These are phyloP conservation scores for Alternaria sp. DNA, from an alignment of 2,329 filamentous ascomycete species.

Conservation along the genomic window DNA sequence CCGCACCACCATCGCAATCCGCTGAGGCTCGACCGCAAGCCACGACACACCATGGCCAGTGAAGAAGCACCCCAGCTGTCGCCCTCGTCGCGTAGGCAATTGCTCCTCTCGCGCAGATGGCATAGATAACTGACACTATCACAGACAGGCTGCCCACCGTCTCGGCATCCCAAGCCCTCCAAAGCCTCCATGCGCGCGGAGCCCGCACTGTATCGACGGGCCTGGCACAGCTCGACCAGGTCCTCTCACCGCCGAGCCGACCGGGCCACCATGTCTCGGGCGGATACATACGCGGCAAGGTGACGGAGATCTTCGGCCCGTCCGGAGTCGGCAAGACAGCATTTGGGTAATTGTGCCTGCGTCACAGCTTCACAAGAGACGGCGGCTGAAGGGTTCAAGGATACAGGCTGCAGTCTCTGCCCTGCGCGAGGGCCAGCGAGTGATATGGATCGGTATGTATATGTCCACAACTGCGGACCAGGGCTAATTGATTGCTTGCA, in stretches of 20 bases:
- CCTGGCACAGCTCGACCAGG: constrained; percentile 55
- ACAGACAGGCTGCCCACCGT: constrained; percentile 78
- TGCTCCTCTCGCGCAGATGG: neutral
- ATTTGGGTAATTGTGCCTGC: constrained; percentile 67
- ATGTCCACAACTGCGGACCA: constrained; percentile 8
- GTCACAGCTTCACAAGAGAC: constrained; percentile 15
- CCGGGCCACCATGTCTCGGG: constrained; percentile 30
- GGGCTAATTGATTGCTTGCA: constrained; percentile 43
- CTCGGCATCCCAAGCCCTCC: constrained; percentile 74
- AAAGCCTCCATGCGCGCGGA: constrained; percentile 61
- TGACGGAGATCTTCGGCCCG: constrained; percentile 88
- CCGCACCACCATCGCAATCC: constrained; percentile 3
- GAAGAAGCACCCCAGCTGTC: constrained; percentile 34
- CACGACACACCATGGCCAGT: constrained; percentile 36
- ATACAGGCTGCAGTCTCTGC: constrained; percentile 72
- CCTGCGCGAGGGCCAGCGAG: constrained; percentile 65
- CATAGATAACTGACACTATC: constrained; percentile 20
- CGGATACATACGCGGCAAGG: constrained; percentile 75
- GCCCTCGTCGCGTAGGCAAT: constrained; percentile 48
- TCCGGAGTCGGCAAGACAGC: constrained; percentile 85
- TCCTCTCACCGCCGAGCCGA: constrained; percentile 40
- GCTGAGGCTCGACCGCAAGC: constrained; percentile 2
- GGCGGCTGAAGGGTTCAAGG: constrained; percentile 55
- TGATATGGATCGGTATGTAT: constrained; percentile 82
- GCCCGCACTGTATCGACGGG: constrained; percentile 57